A percentile compares a stretch with the other conserved stretches of the same genome.
These are phyloP conservation scores for Eimeria nieschulzi DNA, from an alignment of 169 alveolate genomes.

Conservation along the genomic window DNA sequence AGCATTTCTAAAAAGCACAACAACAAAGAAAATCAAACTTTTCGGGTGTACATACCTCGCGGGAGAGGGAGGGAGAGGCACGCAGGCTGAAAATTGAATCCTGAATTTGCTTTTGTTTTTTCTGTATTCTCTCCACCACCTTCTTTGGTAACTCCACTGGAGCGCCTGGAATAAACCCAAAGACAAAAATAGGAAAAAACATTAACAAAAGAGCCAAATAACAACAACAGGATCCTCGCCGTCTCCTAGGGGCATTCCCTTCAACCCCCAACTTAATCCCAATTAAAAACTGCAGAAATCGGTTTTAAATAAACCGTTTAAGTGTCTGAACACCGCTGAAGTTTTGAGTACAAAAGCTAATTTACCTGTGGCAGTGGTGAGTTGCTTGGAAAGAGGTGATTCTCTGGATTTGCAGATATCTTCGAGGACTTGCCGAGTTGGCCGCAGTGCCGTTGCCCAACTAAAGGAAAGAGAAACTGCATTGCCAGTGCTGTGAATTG, in stretches of 20 bases:
- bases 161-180: constrained; percentile 25
- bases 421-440: constrained; percentile 45
- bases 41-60: constrained; percentile 15
- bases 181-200: background rate
- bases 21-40: background rate
- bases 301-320: background rate
- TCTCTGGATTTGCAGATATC: background rate
- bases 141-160: constrained; percentile 14
- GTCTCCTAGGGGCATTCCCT: too few relatives aligned
- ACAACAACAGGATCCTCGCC: too few relatives aligned
- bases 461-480: constrained; percentile 45
- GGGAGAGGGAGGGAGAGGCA: background rate
- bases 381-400: background rate
- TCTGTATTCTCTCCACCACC: constrained; percentile 19
- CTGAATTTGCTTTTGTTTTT: constrained; percentile 10
- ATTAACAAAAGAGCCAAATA: too few relatives aligned
- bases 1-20: too few relatives aligned
- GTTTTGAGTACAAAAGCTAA: background rate
- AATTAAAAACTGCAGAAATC: too few relatives aligned
- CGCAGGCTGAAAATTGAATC: constrained; percentile 10
- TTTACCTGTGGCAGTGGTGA: constrained; percentile 58
- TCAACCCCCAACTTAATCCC: too few relatives aligned
- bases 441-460: constrained; percentile 57
- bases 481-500: constrained; percentile 55
- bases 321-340: background rate